Evolutionary conservation across 2,329 filamentous ascomycete genomes (phyloP), one percentile per base, ranked within the genome.

Genomic region (Colletotrichum somersetense): DNA sequence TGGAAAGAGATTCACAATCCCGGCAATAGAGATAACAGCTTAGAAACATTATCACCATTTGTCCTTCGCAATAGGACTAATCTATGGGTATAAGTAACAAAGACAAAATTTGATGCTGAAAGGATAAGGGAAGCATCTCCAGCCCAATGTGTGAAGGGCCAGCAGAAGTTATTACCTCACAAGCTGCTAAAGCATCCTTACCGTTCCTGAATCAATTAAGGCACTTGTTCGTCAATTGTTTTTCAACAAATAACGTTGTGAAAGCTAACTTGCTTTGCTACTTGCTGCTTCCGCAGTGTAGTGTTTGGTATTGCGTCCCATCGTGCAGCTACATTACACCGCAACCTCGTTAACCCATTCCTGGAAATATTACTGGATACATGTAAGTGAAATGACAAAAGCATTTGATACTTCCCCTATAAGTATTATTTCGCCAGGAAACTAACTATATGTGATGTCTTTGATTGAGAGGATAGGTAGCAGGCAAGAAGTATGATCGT

Each of bases 341-440:
- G 33, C 26, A 20, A 14, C 3, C 10, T 10, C 16, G 5, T 42
- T 0, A 8, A 5, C 5, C 14, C 2, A 33, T 30, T 0, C 10
- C 23, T 3, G 4, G 14, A 10, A 14, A 1, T 33, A 16, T 18
- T 16, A 20, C 20, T 7, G 2, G 33, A 1, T 4, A 2, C 12
- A 30, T 52, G 18, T 16, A 5, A 23, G 10, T 6, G 26, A 50
- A 2, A 1, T 4, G 5, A 26, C 5, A 11, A 16, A 20, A n/a
- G 4, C 0, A 26, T 10, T 6, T 6, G 10, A 0, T 16, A 6
- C 40, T 5, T 42, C 2, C 5, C 16, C 18, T 8, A 7, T 18
- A 3, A 44, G 7, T 42, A 16, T 6, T 5, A 1, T 5, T 18
- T 18, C 40, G 1, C 40, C 2, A 6, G 18, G 18, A 44, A 18